Base-by-base conservation (phyloP, 176 grass and related monocot species). In the Elymus sibiricus region DNA sequence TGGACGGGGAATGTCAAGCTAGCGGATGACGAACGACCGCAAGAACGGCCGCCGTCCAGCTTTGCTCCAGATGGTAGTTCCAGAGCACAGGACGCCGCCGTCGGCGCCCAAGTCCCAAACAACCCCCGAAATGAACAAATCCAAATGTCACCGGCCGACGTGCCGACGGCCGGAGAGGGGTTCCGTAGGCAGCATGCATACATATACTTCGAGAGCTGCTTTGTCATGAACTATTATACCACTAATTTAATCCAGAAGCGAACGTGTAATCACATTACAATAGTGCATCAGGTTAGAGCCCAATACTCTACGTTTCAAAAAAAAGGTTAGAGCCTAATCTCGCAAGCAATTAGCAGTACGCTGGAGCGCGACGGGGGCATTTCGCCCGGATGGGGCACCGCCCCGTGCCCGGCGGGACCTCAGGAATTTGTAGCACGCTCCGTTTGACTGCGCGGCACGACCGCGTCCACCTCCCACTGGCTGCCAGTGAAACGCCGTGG, bases 41-140 rank as follows among this genome's bases (percentile, higher is more conserved):
- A 46, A 1, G 70, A 43, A 27, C 13, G 7, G 12, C 39, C 70
- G 70, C n/a, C 40, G 13, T 25, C 6, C 40, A 74, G 70, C 39
- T 27, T 24, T 74, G 40, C 70, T 74, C 70, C 70, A 74, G n/a
- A 74, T 74, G 70, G 70, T 74, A 74, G 71, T 27, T 74, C 24
- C 24, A 28, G 6, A 47, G 14, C 71, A 74, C 13, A 28, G 24
- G 40, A 46, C 42, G n/a, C 55, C 17, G 5, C 55, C 55, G 55
- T 58, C 55, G 55, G 55, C 53, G 53, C 53, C 51, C 17, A 22
- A 56, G 53, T 47, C 14, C 42, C 42, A 74, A 74, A 74, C 24
- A 49, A 74, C 28, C 27, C 71, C 9, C 25, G 7, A 74, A 49
- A 25, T 17, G 71, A 19, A 53, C 3, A 58, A 19, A 19, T 21